Conservation (phyloP, 371 early-diverging fungal species). For the Rhizomucor pusillus region DNA sequence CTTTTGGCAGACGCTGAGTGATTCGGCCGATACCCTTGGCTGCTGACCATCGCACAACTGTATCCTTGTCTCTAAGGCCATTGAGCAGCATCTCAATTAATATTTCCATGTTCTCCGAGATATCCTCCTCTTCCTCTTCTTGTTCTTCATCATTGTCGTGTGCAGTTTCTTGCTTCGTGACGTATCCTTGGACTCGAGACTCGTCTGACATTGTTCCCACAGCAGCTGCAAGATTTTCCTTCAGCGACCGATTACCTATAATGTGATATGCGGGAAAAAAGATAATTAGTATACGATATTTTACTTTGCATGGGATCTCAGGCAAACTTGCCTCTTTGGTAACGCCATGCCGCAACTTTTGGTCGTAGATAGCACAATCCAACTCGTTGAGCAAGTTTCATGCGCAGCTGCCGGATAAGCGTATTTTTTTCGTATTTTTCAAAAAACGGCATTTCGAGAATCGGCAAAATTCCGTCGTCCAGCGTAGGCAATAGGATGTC, state of each 20-base stretch:
- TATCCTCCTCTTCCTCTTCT: conserved; percentile 25
- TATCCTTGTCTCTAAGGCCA: conserved; percentile 87
- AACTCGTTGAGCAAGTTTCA: conserved; percentile 82
- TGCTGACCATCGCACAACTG: conserved; percentile 93
- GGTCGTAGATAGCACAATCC: conserved; percentile 75
- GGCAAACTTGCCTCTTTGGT: conserved; percentile 54
- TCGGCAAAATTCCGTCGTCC: conserved; percentile 49
- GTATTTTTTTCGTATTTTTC: conserved; percentile 61
- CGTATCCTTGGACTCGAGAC: no score
- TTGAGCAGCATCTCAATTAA: conserved; percentile 79
- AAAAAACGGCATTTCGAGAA: conserved; percentile 51
- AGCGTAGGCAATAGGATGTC: conserved; percentile 58
- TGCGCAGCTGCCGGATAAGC: conserved; percentile 74
- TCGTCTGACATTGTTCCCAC: not conserved
- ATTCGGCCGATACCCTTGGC: conserved; percentile 95
- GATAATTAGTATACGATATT: not conserved
- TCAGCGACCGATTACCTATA: conserved; percentile 45
- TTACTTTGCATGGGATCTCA: not conserved
- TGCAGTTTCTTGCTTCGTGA: conserved; percentile 19
- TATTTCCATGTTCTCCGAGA: conserved; percentile 73
- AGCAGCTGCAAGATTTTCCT: conserved; percentile 32
- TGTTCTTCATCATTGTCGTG: conserved; percentile 1
- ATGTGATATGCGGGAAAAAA: no score
- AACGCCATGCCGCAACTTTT: conserved; percentile 76
- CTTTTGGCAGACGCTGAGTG: conserved; percentile 74